Percentiles rank a stretch among this genome's conserved stretches.
phyloP scores from a whole-genome alignment of 2,329 filamentous ascomycete species.

The Sporothrix schenckii region DNA sequence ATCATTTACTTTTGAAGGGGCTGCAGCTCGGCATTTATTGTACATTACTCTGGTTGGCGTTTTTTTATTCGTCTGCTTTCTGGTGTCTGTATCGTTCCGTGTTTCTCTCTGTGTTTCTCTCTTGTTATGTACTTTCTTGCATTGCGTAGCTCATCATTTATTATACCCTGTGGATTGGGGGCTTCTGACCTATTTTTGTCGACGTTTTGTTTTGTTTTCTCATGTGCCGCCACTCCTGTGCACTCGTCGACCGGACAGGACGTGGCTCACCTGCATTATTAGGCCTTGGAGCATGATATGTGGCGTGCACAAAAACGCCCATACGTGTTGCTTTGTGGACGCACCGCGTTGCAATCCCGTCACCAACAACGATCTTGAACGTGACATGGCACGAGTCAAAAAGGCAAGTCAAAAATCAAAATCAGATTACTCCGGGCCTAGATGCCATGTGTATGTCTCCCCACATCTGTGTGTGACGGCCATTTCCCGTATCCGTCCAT shows the following conservation, averaged over 20 bases:
- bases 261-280: too few relatives aligned
- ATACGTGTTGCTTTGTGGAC: too few relatives aligned
- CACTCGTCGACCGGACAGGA: neutral
- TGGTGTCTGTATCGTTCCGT: neutral
- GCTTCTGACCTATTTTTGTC: too few relatives aligned
- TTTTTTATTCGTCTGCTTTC: neutral
- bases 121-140: neutral
- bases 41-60: neutral
- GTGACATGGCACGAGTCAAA: neutral
- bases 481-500: neutral
- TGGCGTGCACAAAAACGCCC: too few relatives aligned
- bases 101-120: neutral
- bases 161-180: constrained; percentile 29
- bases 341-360: too few relatives aligned
- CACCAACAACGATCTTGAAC: neutral
- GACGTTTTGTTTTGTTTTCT: neutral
- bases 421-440: constrained; percentile 29
- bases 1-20: neutral
- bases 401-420: neutral
- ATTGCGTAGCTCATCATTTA: constrained; percentile 26
- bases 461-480: neutral
- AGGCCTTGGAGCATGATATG: too few relatives aligned
- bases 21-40: neutral
- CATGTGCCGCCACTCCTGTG: neutral
- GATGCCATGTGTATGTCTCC: constrained; percentile 18